Evolutionary conservation across 2,329 filamentous ascomycete species (phyloP).

Genomic region (Xylariaceae sp.): DNA sequence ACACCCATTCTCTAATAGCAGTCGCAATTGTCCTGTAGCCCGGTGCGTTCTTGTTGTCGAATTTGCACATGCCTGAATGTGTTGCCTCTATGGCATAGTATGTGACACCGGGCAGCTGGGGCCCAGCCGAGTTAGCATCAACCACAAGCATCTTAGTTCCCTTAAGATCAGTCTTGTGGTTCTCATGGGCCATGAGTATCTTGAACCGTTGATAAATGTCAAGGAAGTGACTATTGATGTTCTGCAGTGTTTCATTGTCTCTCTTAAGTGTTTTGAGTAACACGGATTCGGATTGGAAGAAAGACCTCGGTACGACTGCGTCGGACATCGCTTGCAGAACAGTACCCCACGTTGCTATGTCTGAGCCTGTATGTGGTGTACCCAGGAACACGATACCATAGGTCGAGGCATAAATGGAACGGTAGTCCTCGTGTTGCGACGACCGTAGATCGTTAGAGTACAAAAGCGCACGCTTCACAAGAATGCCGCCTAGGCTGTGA

Average conservation of each 20-base stretch:
- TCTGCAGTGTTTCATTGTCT: slow-evolving; percentile 69
- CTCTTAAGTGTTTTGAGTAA: slow-evolving; percentile 67
- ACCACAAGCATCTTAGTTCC: slow-evolving; percentile 62
- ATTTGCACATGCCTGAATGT: slow-evolving; percentile 41
- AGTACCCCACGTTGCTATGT: slow-evolving; percentile 63
- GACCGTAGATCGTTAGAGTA: slow-evolving; percentile 60
- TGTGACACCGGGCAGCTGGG: slow-evolving; percentile 63
- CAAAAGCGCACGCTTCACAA: slow-evolving; percentile 66
- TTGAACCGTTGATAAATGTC: slow-evolving; percentile 67
- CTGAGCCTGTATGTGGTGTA: slow-evolving; percentile 69
- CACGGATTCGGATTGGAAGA: slow-evolving; percentile 64
- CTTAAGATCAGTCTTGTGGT: slow-evolving; percentile 65
- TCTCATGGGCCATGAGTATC: slow-evolving; percentile 74
- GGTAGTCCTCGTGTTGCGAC: slow-evolving; percentile 58
- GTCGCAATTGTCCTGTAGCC: slow-evolving; percentile 56
- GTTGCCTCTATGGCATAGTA: slow-evolving; percentile 59
- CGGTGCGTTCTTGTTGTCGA: slow-evolving; percentile 54
- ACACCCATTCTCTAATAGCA: slow-evolving; percentile 49
- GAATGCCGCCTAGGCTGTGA: slow-evolving; percentile 68
- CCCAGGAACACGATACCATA: slow-evolving; percentile 74
- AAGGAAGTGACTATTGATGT: slow-evolving; percentile 69
- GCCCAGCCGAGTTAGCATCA: slow-evolving; percentile 64
- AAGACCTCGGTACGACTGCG: slow-evolving; percentile 58
- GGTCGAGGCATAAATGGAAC: slow-evolving; percentile 69
- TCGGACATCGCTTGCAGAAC: slow-evolving; percentile 65